Base-by-base conservation (phyloP, 2,329 filamentous ascomycete species). In the Fusarium armeniacum region DNA sequence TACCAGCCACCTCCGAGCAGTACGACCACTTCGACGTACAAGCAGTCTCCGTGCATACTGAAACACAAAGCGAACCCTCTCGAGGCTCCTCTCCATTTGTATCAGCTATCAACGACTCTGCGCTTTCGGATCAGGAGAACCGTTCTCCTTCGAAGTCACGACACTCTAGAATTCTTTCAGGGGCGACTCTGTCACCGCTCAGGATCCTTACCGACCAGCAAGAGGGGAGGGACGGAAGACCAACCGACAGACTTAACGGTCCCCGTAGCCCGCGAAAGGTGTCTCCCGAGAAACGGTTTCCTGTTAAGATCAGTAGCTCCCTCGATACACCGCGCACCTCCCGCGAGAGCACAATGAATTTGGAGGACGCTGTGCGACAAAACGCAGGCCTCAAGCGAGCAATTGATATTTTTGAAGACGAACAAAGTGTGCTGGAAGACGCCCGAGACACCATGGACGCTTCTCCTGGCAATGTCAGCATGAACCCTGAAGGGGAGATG, bases 391-490 rank as follows among this genome's bases (percentile, higher is more conserved):
- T 90, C 40, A 85, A 84, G 72, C 84, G 84, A 58, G 87, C 87
- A 7, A 89, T 90, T 69, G 83, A 87, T 63, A 89, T 90, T 46
- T 86, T 90, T 35, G 89, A 90, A 73, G 87, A 90, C 72, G 83
- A 85, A 30, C 65, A 74, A 41, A 76, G 72, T 52, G 65, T 72
- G 9, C 22, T 75, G 44, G 76, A 76, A 35, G 72, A 74, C 20
- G 74, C 75, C n/a, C 72, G 77, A 26, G 77, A 80, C 26, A 74
- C 74, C 18, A 65, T 70, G 45, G 73, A 71, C 7, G 61, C 64
- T 6, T 50, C 58, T 26, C 70, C 74, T 1, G 74, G 69, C 35
- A 73, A 77, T 43, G 67, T 69, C 28, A 77, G 76, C 40, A 73
- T 76, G 32, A 78, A 79, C 13, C 67, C 61, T n/a, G 40, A 64